Percentiles rank a stretch among this genome's conserved stretches.
Conservation (phyloP, 495 filamentous ascomycete genomes). For the Trypethelium eluteriae region DNA sequence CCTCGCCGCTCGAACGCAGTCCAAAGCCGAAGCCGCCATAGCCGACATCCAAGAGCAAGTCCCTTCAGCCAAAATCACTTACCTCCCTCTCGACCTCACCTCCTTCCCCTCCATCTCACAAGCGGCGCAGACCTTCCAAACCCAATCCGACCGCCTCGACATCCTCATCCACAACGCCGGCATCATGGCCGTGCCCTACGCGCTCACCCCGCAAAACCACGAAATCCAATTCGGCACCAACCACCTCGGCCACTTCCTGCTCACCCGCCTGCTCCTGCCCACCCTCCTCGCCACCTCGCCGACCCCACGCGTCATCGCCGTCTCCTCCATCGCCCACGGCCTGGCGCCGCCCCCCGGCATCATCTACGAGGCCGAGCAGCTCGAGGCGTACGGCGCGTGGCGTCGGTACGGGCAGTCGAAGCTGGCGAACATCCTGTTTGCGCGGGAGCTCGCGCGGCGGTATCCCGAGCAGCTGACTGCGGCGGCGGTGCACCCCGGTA, state of each 20-base stretch:
- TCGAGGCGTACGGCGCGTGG: slow-evolving; percentile 34
- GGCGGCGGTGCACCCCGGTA: slow-evolving; percentile 43
- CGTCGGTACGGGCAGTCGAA: slow-evolving; percentile 60
- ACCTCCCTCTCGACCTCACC: slow-evolving; percentile 45
- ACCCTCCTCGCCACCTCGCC: slow-evolving; percentile 46
- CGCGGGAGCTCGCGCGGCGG: slow-evolving; percentile 49
- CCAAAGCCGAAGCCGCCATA: slow-evolving; percentile 48
- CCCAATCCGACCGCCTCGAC: slow-evolving; percentile 42
- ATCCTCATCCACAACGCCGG: slow-evolving; percentile 63
- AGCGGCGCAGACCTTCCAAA: slow-evolving; percentile 42
- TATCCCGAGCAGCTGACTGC: slow-evolving; percentile 37
- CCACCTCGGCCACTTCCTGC: slow-evolving; percentile 59
- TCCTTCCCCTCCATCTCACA: slow-evolving; percentile 47
- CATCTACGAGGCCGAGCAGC: slow-evolving; percentile 21
- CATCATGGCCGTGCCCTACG: slow-evolving; percentile 49
- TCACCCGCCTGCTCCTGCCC: slow-evolving; percentile 56
- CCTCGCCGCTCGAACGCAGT: slow-evolving; percentile 51
- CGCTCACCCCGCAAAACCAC: slow-evolving; percentile 53
- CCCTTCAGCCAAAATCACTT: slow-evolving; percentile 43
- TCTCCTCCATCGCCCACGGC: slow-evolving; percentile 38
- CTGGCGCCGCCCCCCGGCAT: slow-evolving; percentile 26
- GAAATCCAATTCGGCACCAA: slow-evolving; percentile 69
- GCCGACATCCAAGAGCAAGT: slow-evolving; percentile 41
- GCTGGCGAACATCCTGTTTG: slow-evolving; percentile 62
- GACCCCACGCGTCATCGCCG: slow-evolving; percentile 42